Evolutionary conservation across 371 early-diverging fungal genomes (phyloP), one percentile per base, ranked within the genome.

Genomic region (Rhizopus sp.): DNA sequence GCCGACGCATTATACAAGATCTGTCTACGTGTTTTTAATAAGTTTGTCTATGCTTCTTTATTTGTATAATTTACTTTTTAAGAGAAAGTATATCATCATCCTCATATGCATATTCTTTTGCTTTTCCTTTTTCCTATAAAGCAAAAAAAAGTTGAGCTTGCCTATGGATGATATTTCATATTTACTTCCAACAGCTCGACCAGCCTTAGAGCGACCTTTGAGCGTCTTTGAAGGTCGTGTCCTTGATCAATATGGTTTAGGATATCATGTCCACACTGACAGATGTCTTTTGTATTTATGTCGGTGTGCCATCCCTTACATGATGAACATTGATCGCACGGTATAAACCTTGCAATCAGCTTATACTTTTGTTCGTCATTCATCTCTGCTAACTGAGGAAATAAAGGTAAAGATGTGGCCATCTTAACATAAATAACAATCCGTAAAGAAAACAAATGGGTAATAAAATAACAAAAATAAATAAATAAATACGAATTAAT

Each of bases 1-100:
- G 23, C 46, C 9, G 17, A 29, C 12, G 67, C 70, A 48, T 70
- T 68, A 51, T 59, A 59, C 30, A 47, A 12, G 31, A 64, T 62
- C 32, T 71, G 68, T 49, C 68, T 67, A 53, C 4, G 6, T 17
- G 35, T 39, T 31, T 5, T 39, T 31, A 35, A 7, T 1, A 3
- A 3, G 15, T 45, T 44, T 17, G 9, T 32, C 15, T 6, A 23
- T 37, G 9, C 6, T 10, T 44, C 41, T 59, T 46, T 46, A 29
- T 42, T 15, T 42, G 10, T 10, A 6, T 15, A 16, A 42, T 5
- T 16, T 76, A 78, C 78, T 81, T 81, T 53, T 71, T 68, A 53
- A 81, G 46, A 1, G 81, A 81, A 31, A 42, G 37, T 23, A 81
- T 77, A 51, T 75, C 76, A 34, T 77, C 72, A 50, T 81, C 79